phyloP scores from a whole-genome alignment of 192 early-diverging fungal species.

The Thamnidium elegans region DNA sequence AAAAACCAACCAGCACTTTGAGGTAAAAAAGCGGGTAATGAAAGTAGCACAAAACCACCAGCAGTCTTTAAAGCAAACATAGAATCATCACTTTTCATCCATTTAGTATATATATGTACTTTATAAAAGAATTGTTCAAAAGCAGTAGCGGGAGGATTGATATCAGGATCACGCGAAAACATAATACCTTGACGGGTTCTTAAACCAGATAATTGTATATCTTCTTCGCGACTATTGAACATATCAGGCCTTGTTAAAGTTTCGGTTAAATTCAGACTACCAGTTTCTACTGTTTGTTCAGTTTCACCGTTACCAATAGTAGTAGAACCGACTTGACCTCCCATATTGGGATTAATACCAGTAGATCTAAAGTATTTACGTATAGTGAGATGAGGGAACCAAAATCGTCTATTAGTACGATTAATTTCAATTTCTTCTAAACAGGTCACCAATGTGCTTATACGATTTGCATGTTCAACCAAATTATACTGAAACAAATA shows the following conservation, averaged over 20 bases:
- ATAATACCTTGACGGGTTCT: neutral
- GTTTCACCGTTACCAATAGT: neutral
- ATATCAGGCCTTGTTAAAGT: neutral
- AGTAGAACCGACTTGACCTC: slow-evolving; percentile 1
- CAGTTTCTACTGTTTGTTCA: neutral
- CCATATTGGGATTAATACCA: slow-evolving; percentile 5
- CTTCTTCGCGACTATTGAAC: neutral
- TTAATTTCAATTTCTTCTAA: slow-evolving; percentile 3
- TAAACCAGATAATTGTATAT: neutral
- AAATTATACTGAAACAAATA: slow-evolving; percentile 11
- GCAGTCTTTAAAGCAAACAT: slow-evolving; percentile 31
- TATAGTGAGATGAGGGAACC: slow-evolving; percentile 17
- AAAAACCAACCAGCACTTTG: slow-evolving; percentile 17
- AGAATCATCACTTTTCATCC: slow-evolving; percentile 31
- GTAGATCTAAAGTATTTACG: slow-evolving; percentile 15
- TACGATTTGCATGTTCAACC: neutral
- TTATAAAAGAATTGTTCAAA: slow-evolving; percentile 32
- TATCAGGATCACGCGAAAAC: slow-evolving; percentile 32
- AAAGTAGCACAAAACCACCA: slow-evolving; percentile 19
- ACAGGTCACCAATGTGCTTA: neutral
- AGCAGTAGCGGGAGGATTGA: slow-evolving; percentile 19
- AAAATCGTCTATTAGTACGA: neutral
- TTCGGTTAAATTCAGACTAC: neutral
- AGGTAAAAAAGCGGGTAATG: slow-evolving; percentile 29
- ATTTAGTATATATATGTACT: slow-evolving; percentile 17